These are phyloP conservation scores for Starmerella bombi DNA, from an alignment of 805 yeast genomes.

Conservation along the genomic window DNA sequence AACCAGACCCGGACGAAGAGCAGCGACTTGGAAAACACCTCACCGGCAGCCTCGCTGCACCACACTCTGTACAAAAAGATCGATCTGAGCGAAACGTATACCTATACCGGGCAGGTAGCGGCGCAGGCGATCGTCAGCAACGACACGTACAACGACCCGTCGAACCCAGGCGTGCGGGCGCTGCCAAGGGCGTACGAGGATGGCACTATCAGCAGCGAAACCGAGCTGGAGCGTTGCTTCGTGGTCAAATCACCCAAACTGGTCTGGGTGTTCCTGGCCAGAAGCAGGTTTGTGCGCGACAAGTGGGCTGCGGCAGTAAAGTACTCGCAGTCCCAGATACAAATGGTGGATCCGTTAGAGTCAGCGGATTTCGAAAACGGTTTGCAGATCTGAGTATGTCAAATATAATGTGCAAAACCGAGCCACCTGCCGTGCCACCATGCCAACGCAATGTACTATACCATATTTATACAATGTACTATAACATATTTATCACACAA, in stretches of 20 bases:
- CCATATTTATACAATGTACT: no score
- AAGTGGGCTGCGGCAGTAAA: constrained; percentile 49
- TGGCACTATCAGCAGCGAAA: constrained; percentile 76
- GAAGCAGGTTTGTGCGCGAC: constrained; percentile 74
- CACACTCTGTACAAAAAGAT: constrained; percentile 45
- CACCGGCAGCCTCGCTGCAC: constrained; percentile 31
- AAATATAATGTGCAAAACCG: no score
- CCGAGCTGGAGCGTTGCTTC: constrained; percentile 60
- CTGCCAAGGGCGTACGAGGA: constrained; percentile 65
- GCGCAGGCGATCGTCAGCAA: constrained; percentile 41
- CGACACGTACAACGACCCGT: constrained; percentile 34
- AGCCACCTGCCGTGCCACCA: no score
- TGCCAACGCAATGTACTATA: no score
- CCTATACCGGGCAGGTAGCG: constrained; percentile 58
- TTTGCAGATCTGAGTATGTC: not conserved
- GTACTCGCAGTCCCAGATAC: constrained; percentile 23
- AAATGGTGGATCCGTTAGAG: not conserved
- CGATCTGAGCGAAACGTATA: constrained; percentile 54
- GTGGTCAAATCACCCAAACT: constrained; percentile 44
- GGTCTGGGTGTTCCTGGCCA: constrained; percentile 54
- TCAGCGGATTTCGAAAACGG: not conserved
- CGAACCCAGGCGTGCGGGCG: constrained; percentile 41
- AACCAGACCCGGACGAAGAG: constrained; percentile 4
- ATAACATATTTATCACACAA: no score
- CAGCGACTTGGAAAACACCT: constrained; percentile 28